These are phyloP conservation scores for Dothideomycetes sp. DNA, from an alignment of 2,329 filamentous ascomycete genomes.

Conservation along the genomic window DNA sequence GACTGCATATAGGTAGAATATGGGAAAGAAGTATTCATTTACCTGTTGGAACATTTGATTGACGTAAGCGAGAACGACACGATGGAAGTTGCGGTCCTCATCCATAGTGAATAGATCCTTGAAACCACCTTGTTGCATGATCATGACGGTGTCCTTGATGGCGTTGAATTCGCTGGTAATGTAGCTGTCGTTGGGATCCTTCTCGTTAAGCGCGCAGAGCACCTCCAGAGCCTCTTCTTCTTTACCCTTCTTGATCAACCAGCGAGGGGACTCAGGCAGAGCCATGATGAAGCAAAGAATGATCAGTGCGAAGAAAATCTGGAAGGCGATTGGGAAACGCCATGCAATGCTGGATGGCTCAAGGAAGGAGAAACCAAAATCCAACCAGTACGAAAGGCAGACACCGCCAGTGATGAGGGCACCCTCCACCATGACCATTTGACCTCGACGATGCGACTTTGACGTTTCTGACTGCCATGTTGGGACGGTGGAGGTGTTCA, in stretches of 20 bases:
- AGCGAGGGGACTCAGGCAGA: conserved; percentile 45
- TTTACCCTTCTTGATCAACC: conserved; percentile 45
- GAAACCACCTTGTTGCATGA: conserved; percentile 25
- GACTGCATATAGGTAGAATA: no score
- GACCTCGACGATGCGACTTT: conserved; percentile 38
- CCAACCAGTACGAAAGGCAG: conserved; percentile 38
- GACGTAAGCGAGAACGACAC: conserved; percentile 21
- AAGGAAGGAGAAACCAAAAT: conserved; percentile 26
- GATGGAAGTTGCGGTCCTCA: conserved; percentile 23
- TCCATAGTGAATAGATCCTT: conserved; percentile 18
- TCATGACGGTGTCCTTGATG: conserved; percentile 43
- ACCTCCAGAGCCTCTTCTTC: conserved; percentile 41
- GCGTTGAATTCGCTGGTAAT: conserved; percentile 37
- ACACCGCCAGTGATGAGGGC: conserved; percentile 40
- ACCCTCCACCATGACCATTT: conserved; percentile 43
- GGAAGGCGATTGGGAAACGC: conserved; percentile 45
- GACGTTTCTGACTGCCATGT: conserved; percentile 42
- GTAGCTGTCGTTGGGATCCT: conserved; percentile 31
- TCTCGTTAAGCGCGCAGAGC: conserved; percentile 36
- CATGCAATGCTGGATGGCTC: conserved; percentile 33
- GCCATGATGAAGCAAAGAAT: conserved; percentile 35
- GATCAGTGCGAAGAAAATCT: conserved; percentile 41
- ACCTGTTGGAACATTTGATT: conserved; percentile 26
- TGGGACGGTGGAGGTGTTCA: conserved; percentile 42
- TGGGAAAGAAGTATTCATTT: no score